Evolutionary conservation across 768 basidiomycete genomes (phyloP), one percentile per base, ranked within the genome.

Genomic region (Amanita subjunquillea): DNA sequence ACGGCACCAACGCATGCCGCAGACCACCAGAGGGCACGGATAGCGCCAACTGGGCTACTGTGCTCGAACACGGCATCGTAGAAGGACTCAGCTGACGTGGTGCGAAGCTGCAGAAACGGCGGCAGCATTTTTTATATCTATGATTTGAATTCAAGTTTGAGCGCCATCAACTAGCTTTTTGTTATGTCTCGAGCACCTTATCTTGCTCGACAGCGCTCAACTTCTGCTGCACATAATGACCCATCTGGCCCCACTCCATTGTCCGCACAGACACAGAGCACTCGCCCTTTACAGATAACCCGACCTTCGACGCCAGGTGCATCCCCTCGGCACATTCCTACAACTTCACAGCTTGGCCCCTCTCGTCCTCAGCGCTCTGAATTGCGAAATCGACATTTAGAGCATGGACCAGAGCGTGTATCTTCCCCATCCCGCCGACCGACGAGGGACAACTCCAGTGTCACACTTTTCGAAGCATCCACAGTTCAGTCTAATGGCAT

Each of bases 321-420:
- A 39, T 68, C 71, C 23, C 72, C 74, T 52, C 71, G 65, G 53
- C 61, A 64, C 48, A 54, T 57, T 53, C 64, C 68, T 34, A 71
- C 71, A 53, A 65, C 73, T 41, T 67, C 73, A 12, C 68, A 74
- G 8, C 67, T 69, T 55, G 78, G 77, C 15, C 84, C 85, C 15
- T 70, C 76, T 47, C 77, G 85, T 44, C 85, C 85, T 12, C 78
- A 80, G 61, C 70, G 84, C 61, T 87, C 85, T 12, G 85, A 85
- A 46, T 66, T 82, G 38, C 74, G 85, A 62, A 70, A 69, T 50
- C 74, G 82, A 52, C 64, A 67, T 50, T 75, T 79, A 20, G 81
- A 83, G 46, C 69, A 77, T 40, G 66, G 62, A 29, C 75, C 77
- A 40, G 80, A 82, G 54, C 69, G 71, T 20, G 64, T 67, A 36